phyloP scores from a whole-genome alignment of 1,284 basidiomycete species.

The Leccinum huronense region DNA sequence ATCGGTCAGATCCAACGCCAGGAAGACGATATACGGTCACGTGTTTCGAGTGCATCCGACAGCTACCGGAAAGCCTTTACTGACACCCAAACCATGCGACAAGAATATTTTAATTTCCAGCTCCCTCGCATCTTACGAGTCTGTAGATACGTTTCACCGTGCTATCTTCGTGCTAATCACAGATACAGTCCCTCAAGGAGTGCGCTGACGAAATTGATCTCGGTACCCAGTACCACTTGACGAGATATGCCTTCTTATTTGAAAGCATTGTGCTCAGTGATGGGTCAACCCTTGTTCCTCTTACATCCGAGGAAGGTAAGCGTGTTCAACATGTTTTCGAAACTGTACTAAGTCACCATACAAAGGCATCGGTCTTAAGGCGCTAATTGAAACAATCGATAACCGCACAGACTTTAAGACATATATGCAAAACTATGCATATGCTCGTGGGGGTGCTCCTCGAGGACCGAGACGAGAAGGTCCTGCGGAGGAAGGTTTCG shows the following conservation, averaged over 20 bases:
- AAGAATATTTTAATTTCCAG: slow-evolving; percentile 98
- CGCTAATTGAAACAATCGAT: slow-evolving; percentile 88
- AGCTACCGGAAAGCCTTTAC: slow-evolving; percentile 89
- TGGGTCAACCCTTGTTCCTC: slow-evolving; percentile 78
- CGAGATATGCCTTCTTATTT: slow-evolving; percentile 91
- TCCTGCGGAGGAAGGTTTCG: slow-evolving; percentile 83
- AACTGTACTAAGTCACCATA: slow-evolving; percentile 12
- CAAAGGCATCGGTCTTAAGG: slow-evolving; percentile 75
- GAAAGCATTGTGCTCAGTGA: slow-evolving; percentile 90
- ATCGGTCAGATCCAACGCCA: slow-evolving; percentile 77
- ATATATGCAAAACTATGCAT: slow-evolving; percentile 97
- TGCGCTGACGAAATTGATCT: slow-evolving; percentile 95
- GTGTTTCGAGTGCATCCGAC: slow-evolving; percentile 86
- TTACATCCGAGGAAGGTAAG: slow-evolving; percentile 59
- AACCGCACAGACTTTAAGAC: slow-evolving; percentile 92
- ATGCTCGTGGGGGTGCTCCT: slow-evolving; percentile 66
- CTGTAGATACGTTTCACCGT: slow-evolving; percentile 34
- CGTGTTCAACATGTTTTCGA: slow-evolving; percentile 11
- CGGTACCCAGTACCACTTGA: slow-evolving; percentile 95
- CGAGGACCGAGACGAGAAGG: slow-evolving; percentile 80
- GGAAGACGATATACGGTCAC: slow-evolving; percentile 88
- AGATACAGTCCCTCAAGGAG: slow-evolving; percentile 83
- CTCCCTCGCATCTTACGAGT: slow-evolving; percentile 91
- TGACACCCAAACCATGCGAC: slow-evolving; percentile 85
- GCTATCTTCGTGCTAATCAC: slow-evolving; percentile 17